Percentiles rank a stretch among this genome's conserved stretches.
Evolutionary conservation across 371 early-diverging fungal genomes (phyloP).

Genomic region (Apophysomyces variabilis): DNA sequence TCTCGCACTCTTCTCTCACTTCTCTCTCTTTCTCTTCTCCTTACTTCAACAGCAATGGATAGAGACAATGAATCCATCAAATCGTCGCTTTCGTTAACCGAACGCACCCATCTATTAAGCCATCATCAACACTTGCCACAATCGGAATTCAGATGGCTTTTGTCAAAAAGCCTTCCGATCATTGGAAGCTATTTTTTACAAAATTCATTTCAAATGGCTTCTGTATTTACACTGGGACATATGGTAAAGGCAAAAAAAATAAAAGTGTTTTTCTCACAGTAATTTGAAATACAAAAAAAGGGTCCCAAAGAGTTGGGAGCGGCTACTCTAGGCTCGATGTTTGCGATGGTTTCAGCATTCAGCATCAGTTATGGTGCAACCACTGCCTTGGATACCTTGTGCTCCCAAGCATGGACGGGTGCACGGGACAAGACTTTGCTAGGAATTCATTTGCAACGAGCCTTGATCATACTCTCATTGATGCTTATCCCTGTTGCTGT

Average conservation of each 20-base stretch:
- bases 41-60: background rate
- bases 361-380: constrained; percentile 79
- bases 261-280: background rate
- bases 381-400: constrained; percentile 88
- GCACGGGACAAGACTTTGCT: constrained; percentile 69
- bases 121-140: background rate
- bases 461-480: constrained; percentile 70
- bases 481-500: constrained; percentile 73
- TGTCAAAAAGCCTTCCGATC: constrained; percentile 60
- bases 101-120: background rate
- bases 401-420: constrained; percentile 86
- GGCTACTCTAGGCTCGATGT: constrained; percentile 78
- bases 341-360: constrained; percentile 84
- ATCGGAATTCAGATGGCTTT: constrained; percentile 49
- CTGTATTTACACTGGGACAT: constrained; percentile 69
- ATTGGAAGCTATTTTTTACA: constrained; percentile 68
- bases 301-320: constrained; percentile 80
- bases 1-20: background rate
- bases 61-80: background rate
- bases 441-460: constrained; percentile 85
- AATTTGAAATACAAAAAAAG: constrained; percentile 12
- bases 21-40: background rate
- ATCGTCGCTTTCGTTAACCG: background rate
- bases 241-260: constrained; percentile 36
- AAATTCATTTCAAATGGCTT: constrained; percentile 66